These are phyloP conservation scores for Phyllosticta citrichinensis DNA, from an alignment of 2,329 filamentous ascomycete species.

Conservation along the genomic window DNA sequence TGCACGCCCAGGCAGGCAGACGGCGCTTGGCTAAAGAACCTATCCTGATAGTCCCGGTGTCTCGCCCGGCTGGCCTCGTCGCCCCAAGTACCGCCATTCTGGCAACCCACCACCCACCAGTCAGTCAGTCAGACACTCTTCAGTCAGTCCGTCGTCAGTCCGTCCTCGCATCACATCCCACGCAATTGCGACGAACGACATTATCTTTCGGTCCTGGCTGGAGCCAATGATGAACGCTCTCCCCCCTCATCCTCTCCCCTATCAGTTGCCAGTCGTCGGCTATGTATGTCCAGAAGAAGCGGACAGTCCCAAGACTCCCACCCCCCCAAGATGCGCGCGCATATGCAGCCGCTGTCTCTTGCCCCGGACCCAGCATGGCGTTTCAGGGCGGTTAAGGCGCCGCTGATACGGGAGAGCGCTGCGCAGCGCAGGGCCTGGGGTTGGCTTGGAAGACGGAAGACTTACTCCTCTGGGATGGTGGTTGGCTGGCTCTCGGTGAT, in stretches of 20 bases:
- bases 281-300: too few relatives aligned
- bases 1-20: too few relatives aligned
- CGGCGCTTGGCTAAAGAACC: too few relatives aligned
- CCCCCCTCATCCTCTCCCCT: background rate
- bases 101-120: too few relatives aligned
- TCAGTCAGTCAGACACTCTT: too few relatives aligned
- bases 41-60: too few relatives aligned
- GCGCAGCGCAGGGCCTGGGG: background rate
- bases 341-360: background rate
- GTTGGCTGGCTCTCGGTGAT: background rate
- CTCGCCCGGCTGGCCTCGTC: background rate
- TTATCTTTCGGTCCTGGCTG: background rate
- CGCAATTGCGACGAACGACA: background rate
- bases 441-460: background rate
- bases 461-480: background rate
- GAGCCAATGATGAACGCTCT: background rate
- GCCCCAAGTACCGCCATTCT: background rate
- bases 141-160: background rate
- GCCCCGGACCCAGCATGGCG: background rate
- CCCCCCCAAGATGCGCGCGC: background rate
- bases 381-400: background rate
- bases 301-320: too few relatives aligned
- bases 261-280: background rate
- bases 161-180: background rate
- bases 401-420: background rate